Percentiles rank a stretch among this genome's conserved stretches.
Evolutionary conservation across 352 stramenopile species (phyloP).

Genomic region (Pythium rhizo-oryzae): DNA sequence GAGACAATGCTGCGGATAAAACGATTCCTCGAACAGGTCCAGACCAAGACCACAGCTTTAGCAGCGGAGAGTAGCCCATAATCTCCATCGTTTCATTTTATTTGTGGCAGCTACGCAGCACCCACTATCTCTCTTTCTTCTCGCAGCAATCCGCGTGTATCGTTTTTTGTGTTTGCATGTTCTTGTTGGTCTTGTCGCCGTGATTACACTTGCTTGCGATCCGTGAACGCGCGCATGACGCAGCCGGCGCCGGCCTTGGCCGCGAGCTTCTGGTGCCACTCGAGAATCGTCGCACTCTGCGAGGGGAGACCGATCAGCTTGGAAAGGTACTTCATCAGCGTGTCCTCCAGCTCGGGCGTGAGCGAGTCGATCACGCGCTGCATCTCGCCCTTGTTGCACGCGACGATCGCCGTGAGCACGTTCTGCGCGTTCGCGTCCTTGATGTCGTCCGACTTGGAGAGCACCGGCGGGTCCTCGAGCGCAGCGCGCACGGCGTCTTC

Average conservation of each 20-base stretch:
- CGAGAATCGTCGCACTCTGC: constrained; percentile 82
- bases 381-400: constrained; percentile 90
- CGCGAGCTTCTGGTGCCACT: constrained; percentile 89
- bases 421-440: constrained; percentile 82
- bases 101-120: too few species aligned
- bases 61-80: neutral
- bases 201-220: constrained; percentile 85
- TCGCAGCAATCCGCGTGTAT: neutral
- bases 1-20: constrained; percentile 51
- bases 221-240: constrained; percentile 88
- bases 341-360: constrained; percentile 67
- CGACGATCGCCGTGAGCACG: constrained; percentile 70
- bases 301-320: constrained; percentile 70
- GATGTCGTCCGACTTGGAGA: constrained; percentile 59
- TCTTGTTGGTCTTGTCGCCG: neutral
- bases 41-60: neutral
- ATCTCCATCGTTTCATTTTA: neutral
- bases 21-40: constrained; percentile 39
- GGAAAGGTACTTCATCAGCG: constrained; percentile 91
- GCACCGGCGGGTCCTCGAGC: constrained; percentile 72
- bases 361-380: constrained; percentile 81
- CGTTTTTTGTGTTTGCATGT: constrained; percentile 3
- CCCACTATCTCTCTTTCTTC: neutral
- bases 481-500: constrained; percentile 78
- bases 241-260: constrained; percentile 86